Evolutionary conservation across 2,329 filamentous ascomycete species (phyloP).

Genomic region (Diplodia mutila): DNA sequence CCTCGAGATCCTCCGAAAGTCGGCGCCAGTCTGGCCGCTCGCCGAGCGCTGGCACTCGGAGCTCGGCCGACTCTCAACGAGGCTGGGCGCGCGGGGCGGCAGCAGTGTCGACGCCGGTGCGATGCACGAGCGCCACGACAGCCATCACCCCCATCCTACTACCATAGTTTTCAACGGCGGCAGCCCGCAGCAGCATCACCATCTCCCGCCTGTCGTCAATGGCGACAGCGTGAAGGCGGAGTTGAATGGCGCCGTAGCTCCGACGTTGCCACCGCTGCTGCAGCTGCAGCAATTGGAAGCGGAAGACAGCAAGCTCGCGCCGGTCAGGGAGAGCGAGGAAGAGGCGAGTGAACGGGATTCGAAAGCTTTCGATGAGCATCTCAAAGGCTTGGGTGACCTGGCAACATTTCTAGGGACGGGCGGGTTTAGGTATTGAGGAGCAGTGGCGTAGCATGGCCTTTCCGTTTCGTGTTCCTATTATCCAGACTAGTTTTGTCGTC

Average conservation of each 20-base stretch:
- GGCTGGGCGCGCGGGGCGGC: neutral
- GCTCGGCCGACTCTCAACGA: neutral
- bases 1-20: slow-evolving; percentile 14
- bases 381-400: slow-evolving; percentile 8
- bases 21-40: slow-evolving; percentile 8
- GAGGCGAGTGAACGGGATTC: neutral
- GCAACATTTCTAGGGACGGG: slow-evolving; percentile 12
- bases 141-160: neutral
- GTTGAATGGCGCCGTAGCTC: neutral
- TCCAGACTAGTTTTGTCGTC: neutral
- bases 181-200: neutral
- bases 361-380: slow-evolving; percentile 11
- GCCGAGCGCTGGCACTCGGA: slow-evolving; percentile 22
- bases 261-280: neutral
- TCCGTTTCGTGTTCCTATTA: neutral
- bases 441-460: neutral
- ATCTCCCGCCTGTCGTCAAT: neutral
- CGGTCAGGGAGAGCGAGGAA: neutral
- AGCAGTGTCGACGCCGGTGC: neutral
- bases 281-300: neutral
- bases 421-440: slow-evolving; percentile 9
- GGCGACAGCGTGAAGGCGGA: neutral
- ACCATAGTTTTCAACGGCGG: neutral
- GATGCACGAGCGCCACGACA: slow-evolving; percentile 3
- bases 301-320: neutral